Base-by-base conservation (phyloP, 768 basidiomycete genomes). In the Kwoniella sp. region DNA sequence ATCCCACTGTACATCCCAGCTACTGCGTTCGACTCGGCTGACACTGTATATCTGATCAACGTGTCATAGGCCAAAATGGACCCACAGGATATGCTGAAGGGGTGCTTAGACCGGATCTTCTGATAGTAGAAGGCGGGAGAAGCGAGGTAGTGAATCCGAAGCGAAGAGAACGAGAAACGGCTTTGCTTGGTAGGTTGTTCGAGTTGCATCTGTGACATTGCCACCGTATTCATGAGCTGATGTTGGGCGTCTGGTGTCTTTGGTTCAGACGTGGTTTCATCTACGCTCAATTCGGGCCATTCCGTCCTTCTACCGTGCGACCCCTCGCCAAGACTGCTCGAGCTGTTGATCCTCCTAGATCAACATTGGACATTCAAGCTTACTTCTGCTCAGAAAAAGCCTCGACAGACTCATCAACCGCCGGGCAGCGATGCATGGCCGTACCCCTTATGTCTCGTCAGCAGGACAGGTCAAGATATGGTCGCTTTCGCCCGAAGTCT, bases 291-390 rank as follows among this genome's bases (percentile, higher is more conserved):
- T 12, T 88, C 89, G 13, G 85, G 87, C 31, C 89, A 88, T 63
- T 94, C 92, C 20, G 83, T 98, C 45, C 86, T 98, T 41, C 82
- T 99, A 31, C 96, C 96, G 5, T 91, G 91, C 72, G 96, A 98
- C 76, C 87, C 93, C 0, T 93, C 93, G 55, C 92, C 93, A 0
- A 88, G 96, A n/a, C 85, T 98, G 1, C 86, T 99, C 45, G 96
- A 99, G 76, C 85, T 98, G n/a, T 86, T 99, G 37, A 90, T 98
- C 23, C 83, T 99, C 5, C 87, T 98, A 30, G 96, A 98, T 77
- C 93, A 97, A 75, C 93, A 98, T 76, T 99, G 96, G 96, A 89
- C 89, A 63, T 98, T 87, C 80, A 90, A 90, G 66, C 58, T 75
- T 63, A 58, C 69, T n/a, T 65, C 73, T 11, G 48, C 55, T 13